phyloP scores from a whole-genome alignment of 1,284 basidiomycete genomes.

The Cryptococcus sp. region DNA sequence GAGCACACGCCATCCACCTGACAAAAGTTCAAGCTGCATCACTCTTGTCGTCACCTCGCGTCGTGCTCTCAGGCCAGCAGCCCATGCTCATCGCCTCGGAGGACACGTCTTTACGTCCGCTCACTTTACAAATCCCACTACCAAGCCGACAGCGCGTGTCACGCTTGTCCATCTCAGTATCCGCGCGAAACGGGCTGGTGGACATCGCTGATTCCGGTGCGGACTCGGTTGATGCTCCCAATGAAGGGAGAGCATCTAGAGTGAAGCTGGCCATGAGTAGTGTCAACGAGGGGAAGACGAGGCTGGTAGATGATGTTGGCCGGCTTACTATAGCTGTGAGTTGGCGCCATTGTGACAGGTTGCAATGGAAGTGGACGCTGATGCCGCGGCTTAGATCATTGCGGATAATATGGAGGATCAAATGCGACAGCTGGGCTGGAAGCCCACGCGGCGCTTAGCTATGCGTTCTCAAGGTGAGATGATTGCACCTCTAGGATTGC shows the following conservation, averaged over 20 bases:
- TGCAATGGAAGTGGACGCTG: not conserved
- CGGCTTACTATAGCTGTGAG: constrained; percentile 41
- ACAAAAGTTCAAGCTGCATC: constrained; percentile 28
- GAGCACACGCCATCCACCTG: constrained; percentile 41
- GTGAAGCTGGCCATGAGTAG: constrained; percentile 31
- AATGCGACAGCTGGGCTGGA: constrained; percentile 41
- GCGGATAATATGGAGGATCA: constrained; percentile 47
- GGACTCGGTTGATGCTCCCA: constrained; percentile 9
- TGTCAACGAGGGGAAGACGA: constrained; percentile 39
- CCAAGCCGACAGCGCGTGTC: constrained; percentile 27
- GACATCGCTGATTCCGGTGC: constrained; percentile 47
- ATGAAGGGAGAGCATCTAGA: constrained; percentile 23
- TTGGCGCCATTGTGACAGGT: not conserved
- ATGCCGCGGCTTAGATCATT: constrained; percentile 25
- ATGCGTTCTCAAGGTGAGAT: constrained; percentile 34
- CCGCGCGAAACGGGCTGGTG: constrained; percentile 38
- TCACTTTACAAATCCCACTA: constrained; percentile 41
- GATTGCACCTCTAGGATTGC: not conserved
- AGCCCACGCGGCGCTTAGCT: constrained; percentile 38
- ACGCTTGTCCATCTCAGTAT: constrained; percentile 35
- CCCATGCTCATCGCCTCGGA: constrained; percentile 31
- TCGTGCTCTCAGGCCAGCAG: constrained; percentile 33
- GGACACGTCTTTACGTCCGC: constrained; percentile 24
- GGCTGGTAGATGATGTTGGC: constrained; percentile 40
- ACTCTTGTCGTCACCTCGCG: constrained; percentile 30